Evolutionary conservation across 129 eudicot genomes (phyloP).

Genomic region (Pittosporum tobira): DNA sequence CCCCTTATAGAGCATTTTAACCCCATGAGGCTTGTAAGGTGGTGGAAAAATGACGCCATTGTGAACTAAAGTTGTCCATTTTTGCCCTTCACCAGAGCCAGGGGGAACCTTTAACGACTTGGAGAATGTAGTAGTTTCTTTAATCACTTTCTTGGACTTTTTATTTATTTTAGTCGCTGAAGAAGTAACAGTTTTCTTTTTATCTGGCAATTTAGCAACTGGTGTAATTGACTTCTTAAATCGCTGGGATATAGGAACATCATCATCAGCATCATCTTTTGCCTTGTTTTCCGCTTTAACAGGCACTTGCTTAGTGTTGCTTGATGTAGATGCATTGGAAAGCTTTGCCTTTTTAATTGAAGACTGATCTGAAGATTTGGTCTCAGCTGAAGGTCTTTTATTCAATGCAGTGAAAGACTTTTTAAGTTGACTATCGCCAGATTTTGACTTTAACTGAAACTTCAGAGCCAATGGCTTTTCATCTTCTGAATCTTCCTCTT

Average conservation of each 20-base stretch:
- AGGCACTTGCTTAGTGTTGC: slow-evolving; percentile 33
- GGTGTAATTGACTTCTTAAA: slow-evolving; percentile 41
- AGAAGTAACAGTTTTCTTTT: slow-evolving; percentile 37
- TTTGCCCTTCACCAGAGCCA: slow-evolving; percentile 89
- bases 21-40: slow-evolving; percentile 87
- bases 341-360: slow-evolving; percentile 60
- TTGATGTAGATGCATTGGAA: slow-evolving; percentile 45
- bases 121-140: slow-evolving; percentile 48
- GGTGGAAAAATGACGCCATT: slow-evolving; percentile 96
- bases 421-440: slow-evolving; percentile 37
- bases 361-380: slow-evolving; percentile 32
- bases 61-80: slow-evolving; percentile 91
- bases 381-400: slow-evolving; percentile 57
- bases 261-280: slow-evolving; percentile 53
- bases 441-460: slow-evolving; percentile 30
- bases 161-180: slow-evolving; percentile 39
- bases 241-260: slow-evolving; percentile 58
- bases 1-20: slow-evolving; percentile 80
- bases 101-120: slow-evolving; percentile 72
- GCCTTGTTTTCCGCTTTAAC: slow-evolving; percentile 41
- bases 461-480: slow-evolving; percentile 56
- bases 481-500: slow-evolving; percentile 66
- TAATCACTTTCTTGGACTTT: slow-evolving; percentile 54
- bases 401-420: slow-evolving; percentile 24
- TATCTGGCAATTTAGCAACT: slow-evolving; percentile 37